A percentile compares a stretch with the other conserved stretches of the same genome.
phyloP scores from a whole-genome alignment of 768 basidiomycete species.

The Phallus indusiatus region DNA sequence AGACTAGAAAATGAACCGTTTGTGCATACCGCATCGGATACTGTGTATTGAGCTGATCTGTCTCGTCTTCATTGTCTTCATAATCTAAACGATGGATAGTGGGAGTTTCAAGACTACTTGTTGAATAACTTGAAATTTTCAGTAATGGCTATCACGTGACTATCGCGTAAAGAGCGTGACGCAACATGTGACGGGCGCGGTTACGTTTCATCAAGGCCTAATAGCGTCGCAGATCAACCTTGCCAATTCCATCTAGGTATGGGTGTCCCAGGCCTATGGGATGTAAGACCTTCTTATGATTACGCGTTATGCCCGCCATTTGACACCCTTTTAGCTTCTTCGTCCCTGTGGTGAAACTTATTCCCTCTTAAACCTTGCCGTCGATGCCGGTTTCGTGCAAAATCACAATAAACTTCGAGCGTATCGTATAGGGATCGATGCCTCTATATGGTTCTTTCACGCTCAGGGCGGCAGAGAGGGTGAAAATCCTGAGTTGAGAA shows the following conservation, averaged over 20 bases:
- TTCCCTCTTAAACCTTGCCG: conserved; percentile 23
- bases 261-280: conserved; percentile 43
- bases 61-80: too few species aligned
- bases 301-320: conserved; percentile 4
- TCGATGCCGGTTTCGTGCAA: conserved; percentile 21
- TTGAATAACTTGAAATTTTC: too few species aligned
- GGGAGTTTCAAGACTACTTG: too few species aligned
- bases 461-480: conserved; percentile 16
- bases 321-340: conserved; percentile 10
- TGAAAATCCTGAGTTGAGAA: conserved; percentile 29
- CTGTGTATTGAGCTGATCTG: too few species aligned
- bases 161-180: too few species aligned
- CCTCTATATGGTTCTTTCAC: conserved; percentile 30
- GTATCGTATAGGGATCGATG: conserved; percentile 29
- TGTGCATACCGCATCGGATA: too few species aligned
- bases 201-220: too few species aligned
- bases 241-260: neutral
- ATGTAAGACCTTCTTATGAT: conserved; percentile 25
- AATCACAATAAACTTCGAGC: conserved; percentile 23
- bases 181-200: neutral
- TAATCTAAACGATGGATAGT: too few species aligned
- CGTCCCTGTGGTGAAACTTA: conserved; percentile 21
- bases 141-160: too few species aligned
- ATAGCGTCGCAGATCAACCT: too few species aligned
- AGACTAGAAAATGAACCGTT: too few species aligned